Percentiles rank a stretch among this genome's conserved stretches.
These are phyloP conservation scores for Fusarium domesticum DNA, from an alignment of 2,329 filamentous ascomycete genomes.

Conservation along the genomic window DNA sequence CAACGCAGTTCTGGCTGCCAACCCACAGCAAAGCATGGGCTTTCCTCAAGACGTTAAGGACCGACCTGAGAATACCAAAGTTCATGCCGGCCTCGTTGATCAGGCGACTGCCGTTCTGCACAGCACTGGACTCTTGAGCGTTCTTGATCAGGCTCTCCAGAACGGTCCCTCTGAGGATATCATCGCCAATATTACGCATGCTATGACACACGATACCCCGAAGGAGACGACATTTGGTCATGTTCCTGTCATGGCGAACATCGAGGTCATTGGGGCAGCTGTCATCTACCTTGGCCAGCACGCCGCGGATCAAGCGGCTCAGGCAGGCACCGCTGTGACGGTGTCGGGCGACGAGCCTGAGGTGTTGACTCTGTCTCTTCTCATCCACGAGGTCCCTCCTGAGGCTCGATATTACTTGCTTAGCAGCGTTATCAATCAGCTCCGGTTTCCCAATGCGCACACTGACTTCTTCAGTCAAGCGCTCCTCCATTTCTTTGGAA, in stretches of 20 bases:
- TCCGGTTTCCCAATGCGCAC: constrained; percentile 83
- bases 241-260: constrained; percentile 65
- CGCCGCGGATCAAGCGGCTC: constrained; percentile 60
- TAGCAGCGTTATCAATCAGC: constrained; percentile 82
- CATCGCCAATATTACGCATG: constrained; percentile 72
- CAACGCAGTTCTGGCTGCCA: constrained; percentile 83
- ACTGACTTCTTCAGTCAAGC: constrained; percentile 91
- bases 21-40: constrained; percentile 60
- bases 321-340: constrained; percentile 57
- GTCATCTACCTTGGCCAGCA: constrained; percentile 78
- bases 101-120: constrained; percentile 58
- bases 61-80: constrained; percentile 68
- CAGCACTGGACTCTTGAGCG: constrained; percentile 53
- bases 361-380: constrained; percentile 68
- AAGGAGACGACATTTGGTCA: constrained; percentile 64
- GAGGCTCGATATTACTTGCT: constrained; percentile 84
- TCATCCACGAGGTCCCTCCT: constrained; percentile 70
- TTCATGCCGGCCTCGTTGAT: constrained; percentile 62
- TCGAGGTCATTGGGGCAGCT: constrained; percentile 72
- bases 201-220: constrained; percentile 59
- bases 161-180: constrained; percentile 67
- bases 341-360: constrained; percentile 46
- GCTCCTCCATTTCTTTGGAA: constrained; percentile 79
- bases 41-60: constrained; percentile 64
- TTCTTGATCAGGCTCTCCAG: constrained; percentile 58